These are phyloP conservation scores for Sarcodon aspratus DNA, from an alignment of 768 basidiomycete genomes.

Conservation along the genomic window DNA sequence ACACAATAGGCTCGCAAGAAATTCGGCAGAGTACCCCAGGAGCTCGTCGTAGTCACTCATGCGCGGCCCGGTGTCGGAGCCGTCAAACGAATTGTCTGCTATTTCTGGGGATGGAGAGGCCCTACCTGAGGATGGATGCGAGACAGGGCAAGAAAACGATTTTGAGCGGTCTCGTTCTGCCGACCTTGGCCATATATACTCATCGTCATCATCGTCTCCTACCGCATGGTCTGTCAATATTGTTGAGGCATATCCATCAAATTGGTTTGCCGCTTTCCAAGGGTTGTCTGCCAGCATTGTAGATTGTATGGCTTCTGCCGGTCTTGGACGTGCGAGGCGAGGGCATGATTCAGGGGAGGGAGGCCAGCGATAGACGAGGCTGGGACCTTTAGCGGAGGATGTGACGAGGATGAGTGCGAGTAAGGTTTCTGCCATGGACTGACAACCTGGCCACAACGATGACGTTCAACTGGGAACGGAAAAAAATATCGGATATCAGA, in stretches of 20 bases:
- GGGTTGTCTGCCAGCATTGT: slow-evolving; percentile 48
- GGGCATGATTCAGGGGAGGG: slow-evolving; percentile 52
- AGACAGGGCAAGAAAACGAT: slow-evolving; percentile 36
- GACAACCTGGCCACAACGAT: no score
- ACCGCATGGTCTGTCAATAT: background rate
- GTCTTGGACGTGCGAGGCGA: slow-evolving; percentile 53
- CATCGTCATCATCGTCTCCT: slow-evolving; percentile 21
- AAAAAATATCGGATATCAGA: no score
- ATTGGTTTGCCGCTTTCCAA: slow-evolving; percentile 54
- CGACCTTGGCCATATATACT: slow-evolving; percentile 57
- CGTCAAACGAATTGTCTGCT: slow-evolving; percentile 13
- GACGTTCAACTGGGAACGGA: no score
- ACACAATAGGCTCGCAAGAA: slow-evolving; percentile 72
- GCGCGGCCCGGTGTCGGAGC: slow-evolving; percentile 1
- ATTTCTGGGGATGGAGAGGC: slow-evolving; percentile 38
- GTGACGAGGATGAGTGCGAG: slow-evolving; percentile 77
- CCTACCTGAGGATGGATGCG: slow-evolving; percentile 37
- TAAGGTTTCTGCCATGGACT: slow-evolving; percentile 38
- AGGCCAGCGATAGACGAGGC: slow-evolving; percentile 79
- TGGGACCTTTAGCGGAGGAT: slow-evolving; percentile 71
- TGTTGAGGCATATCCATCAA: slow-evolving; percentile 13
- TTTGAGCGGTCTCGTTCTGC: slow-evolving; percentile 35
- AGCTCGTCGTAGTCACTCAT: slow-evolving; percentile 39
- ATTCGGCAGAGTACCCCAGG: slow-evolving; percentile 74
- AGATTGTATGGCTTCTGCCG: slow-evolving; percentile 27